Base-by-base conservation (phyloP, 1,284 basidiomycete genomes). In the Ganoderma meredithae region DNA sequence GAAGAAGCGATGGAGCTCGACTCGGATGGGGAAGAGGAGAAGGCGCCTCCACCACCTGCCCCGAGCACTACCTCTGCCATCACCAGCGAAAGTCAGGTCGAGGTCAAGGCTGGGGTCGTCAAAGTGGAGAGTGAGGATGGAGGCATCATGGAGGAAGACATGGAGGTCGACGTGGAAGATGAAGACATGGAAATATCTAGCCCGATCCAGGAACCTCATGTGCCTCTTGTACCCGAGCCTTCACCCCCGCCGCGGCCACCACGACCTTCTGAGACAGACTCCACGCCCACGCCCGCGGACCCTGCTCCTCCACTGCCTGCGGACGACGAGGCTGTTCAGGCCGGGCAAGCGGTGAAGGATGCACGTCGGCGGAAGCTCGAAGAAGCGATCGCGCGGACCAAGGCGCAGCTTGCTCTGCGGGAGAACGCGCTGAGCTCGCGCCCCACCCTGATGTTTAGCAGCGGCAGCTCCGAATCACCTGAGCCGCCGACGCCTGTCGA, bases 1-100 rank as follows among this genome's bases (percentile, higher is more conserved):
- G 73, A 73, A 49, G 72, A 72, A 39, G 72, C 70, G 58, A 74
- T 74, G 73, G 72, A 73, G 9, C 64, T 73, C 7, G 73, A 70
- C 19, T 74, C 73, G 1, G 72, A 72, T 4, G 68, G 66, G 36
- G 73, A 70, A 19, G 60, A 44, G 41, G 36, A 44, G 31, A 43
- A 39, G 31, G 12, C 39, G 19, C 6, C 40, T 59, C 36, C 55
- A 1, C 33, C 62, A 12, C 1, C 40, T 40, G 4, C 43, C 15
- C 7, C 3, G 12, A 25, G 22, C 12, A 8, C 47, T 49, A 9
- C 44, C 9, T 3, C 40, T 40, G 22, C 25, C 19, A 31, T 12
- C 39, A 3, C 59, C 13, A 8, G 44, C 25, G 22, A 15, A 41
- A n/a, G 39, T 40, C 22, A 60, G 39, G 58, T 13, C 3, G 36